These are phyloP conservation scores for Debaryomyces sp. DNA, from an alignment of 1,139 yeast genomes.

Conservation along the genomic window DNA sequence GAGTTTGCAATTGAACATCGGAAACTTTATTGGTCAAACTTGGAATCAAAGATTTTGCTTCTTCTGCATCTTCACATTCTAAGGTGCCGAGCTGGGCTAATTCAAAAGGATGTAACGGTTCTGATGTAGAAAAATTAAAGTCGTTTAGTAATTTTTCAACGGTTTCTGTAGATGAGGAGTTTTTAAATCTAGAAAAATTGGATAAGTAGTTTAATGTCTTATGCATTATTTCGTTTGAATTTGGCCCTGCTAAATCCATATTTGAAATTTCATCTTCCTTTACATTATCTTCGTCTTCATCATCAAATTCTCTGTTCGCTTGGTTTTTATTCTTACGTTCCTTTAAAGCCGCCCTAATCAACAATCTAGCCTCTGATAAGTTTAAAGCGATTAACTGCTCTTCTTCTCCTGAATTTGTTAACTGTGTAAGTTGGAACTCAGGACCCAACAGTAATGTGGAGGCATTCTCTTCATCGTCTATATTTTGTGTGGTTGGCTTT, in stretches of 20 bases:
- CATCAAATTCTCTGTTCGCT: constrained; percentile 25
- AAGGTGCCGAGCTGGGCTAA: constrained; percentile 92
- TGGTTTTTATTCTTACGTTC: constrained; percentile 57
- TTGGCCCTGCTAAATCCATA: constrained; percentile 69
- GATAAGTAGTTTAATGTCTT: constrained; percentile 89
- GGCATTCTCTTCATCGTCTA: constrained; percentile 88
- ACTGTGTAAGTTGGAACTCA: constrained; percentile 81
- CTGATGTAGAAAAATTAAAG: constrained; percentile 59
- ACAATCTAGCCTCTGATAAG: constrained; percentile 83
- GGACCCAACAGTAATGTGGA: constrained; percentile 86
- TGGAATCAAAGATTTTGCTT: constrained; percentile 92
- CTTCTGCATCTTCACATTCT: constrained; percentile 96
- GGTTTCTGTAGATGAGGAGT: constrained; percentile 89
- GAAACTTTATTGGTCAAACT: constrained; percentile 78
- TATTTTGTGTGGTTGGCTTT: constrained; percentile 57
- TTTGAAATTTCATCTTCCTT: constrained; percentile 67
- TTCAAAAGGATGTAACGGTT: constrained; percentile 90
- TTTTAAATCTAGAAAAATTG: constrained; percentile 86
- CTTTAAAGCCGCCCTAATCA: constrained; percentile 87
- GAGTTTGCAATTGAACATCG: constrained; percentile 84
- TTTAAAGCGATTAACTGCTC: constrained; percentile 83
- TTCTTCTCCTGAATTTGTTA: constrained; percentile 77
- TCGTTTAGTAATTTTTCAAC: constrained; percentile 82
- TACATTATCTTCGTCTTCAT: constrained; percentile 44
- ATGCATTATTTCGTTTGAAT: constrained; percentile 71